Evolutionary conservation across 768 basidiomycete species (phyloP), one percentile per base, ranked within the genome.

Genomic region (Tulasnella sp.): DNA sequence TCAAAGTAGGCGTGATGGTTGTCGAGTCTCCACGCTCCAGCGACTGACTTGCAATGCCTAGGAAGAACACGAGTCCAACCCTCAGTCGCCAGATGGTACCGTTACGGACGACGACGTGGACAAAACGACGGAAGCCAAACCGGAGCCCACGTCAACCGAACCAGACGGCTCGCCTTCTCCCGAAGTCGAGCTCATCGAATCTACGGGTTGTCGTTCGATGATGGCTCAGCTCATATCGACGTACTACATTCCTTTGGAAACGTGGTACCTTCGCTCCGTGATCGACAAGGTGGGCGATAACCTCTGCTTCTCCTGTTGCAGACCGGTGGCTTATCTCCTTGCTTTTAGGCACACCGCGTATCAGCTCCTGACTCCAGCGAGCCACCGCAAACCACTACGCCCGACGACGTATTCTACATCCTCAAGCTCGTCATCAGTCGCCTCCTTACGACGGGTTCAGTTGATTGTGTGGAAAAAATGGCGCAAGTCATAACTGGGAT

Each of bases 321-420:
- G 72, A 40, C 72, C 28, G 31, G 24, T 1, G 37, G 16, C 42
- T 28, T 20, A 34, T 6, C 40, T 64, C 80, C 12, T 24, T 28
- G 34, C 14, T 12, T 31, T 48, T 83, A 98, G 96, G 97, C 97
- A 1, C 96, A 97, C 84, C 91, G 92, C 37, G 88, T 98, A 64
- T 95, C 97, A 37, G 91, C 88, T 20, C 96, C 98, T 84, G 84
- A 89, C 9, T 89, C 92, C 1, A 90, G 93, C 80, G 87, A 83
- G 58, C 95, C 90, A 76, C 87, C 89, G 28, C 81, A 80, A 16
- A 90, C 88, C 1, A 96, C 94, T 0, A 92, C 91, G 0, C 95
- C 95, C 0, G 98, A 99, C 85, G 98, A 99, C 83, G 94, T 93
- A 1, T 99, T 99, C 87, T 99, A 98, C 86, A 93, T 99, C 80